Evolutionary conservation across 2,329 filamentous ascomycete genomes (phyloP), one percentile per base, ranked within the genome.

Genomic region (Fusarium sp.): DNA sequence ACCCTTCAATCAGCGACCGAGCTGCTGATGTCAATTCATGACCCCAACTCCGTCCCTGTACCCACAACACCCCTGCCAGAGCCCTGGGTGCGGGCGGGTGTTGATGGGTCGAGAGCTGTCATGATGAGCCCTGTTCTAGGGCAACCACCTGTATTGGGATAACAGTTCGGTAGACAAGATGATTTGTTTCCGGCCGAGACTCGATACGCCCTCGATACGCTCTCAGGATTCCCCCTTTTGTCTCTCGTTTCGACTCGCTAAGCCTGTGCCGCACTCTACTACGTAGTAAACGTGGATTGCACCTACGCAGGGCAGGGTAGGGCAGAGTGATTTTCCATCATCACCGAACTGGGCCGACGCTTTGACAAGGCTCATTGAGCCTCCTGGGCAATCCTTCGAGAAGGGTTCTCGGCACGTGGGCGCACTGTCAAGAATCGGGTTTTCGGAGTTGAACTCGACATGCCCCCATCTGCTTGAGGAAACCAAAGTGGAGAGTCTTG

Each of bases 1-100:
- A 68, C 58, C 73, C 73, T 74, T 72, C 73, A 74, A 74, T 74
- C 71, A 73, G 59, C 42, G 40, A 44, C 34, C 61, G 49, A 13
- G 44, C 54, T 59, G 57, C 36, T 54, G 36, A 25, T 44, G 57
- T 31, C 34, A 20, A 25, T 46, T 36, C 49, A 58, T 38, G 40
- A 50, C 57, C 16, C 38, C 16, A 50, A 29, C 29, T 49, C 42
- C 14, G 23, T 49, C 36, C 50, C 44, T 61, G 57, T 34, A 34
- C 20, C 23, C 33, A 58, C 31, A 46, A 25, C n/a, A 36, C 49
- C 53, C 70, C 62, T 66, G 70, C 18, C n/a, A 18, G 46, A 57
- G 55, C 56, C 67, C 54, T 55, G 61, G 23, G 18, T 58, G 34
- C 42, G 44, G 51, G 46, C 46, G 44, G 51, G 46, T 40, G 25